Conservation (phyloP, 2,329 filamentous ascomycete genomes). For the Helotiales sp. region DNA sequence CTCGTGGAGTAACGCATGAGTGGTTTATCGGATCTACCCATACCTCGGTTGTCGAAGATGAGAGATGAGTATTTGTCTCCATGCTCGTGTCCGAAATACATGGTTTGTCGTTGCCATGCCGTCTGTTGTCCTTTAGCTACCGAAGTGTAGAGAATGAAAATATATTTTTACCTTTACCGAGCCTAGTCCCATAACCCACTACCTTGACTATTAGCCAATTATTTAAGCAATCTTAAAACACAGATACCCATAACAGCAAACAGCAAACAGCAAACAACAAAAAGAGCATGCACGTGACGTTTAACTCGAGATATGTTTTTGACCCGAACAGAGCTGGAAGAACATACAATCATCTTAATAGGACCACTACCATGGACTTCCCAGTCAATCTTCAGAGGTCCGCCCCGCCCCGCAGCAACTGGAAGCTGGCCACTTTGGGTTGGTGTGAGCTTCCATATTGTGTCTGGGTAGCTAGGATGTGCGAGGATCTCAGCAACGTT, state of each 20-base stretch:
- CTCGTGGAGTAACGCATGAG: conserved; percentile 75
- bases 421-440: conserved; percentile 58
- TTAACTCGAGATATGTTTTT: background rate
- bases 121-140: conserved; percentile 42
- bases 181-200: conserved; percentile 83
- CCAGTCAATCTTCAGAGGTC: conserved; percentile 74
- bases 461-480: conserved; percentile 66
- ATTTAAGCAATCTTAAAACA: no score
- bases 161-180: conserved; percentile 48
- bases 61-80: conserved; percentile 70
- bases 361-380: conserved; percentile 78
- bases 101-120: conserved; percentile 81
- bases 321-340: background rate
- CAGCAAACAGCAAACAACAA: no score
- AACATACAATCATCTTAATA: conserved; percentile 65
- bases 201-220: conserved; percentile 15
- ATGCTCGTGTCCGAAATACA: conserved; percentile 75
- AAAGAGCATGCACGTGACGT: conserved; percentile 16
- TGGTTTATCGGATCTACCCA: conserved; percentile 79
- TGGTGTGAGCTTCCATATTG: conserved; percentile 69
- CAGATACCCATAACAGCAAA: no score
- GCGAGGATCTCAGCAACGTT: conserved; percentile 58
- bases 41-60: conserved; percentile 78
- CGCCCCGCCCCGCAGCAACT: conserved; percentile 70
- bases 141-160: background rate